These are phyloP conservation scores for Coniferiporia sulphurascens DNA, from an alignment of 1,284 basidiomycete species.

Conservation along the genomic window DNA sequence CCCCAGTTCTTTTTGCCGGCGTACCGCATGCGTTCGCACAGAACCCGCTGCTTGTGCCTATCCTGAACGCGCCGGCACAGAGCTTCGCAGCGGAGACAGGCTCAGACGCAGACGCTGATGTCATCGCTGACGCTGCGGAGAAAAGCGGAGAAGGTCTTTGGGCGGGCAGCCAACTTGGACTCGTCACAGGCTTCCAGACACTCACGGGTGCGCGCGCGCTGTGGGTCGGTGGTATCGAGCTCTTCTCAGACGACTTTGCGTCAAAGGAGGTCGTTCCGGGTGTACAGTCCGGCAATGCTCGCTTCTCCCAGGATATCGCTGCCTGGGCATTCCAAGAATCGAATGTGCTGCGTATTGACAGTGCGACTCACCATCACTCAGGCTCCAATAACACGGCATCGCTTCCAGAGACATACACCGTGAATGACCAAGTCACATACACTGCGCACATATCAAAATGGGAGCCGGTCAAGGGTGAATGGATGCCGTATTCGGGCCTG, in stretches of 20 bases:
- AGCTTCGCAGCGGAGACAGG: constrained; percentile 66
- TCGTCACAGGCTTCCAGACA: constrained; percentile 90
- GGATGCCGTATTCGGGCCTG: constrained; percentile 69
- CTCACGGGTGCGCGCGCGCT: constrained; percentile 71
- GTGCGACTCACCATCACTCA: constrained; percentile 67
- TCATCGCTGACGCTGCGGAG: constrained; percentile 58
- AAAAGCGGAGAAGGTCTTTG: constrained; percentile 72
- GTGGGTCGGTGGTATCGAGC: constrained; percentile 77
- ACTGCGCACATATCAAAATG: constrained; percentile 67
- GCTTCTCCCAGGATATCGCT: constrained; percentile 70
- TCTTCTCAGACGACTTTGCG: constrained; percentile 72
- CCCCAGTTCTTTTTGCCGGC: constrained; percentile 75
- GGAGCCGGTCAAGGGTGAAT: constrained; percentile 48
- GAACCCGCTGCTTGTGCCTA: constrained; percentile 81
- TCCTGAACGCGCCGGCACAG: constrained; percentile 74
- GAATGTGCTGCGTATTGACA: constrained; percentile 75
- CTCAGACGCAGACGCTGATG: constrained; percentile 51
- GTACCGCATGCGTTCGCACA: constrained; percentile 67
- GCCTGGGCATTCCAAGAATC: constrained; percentile 92
- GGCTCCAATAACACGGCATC: constrained; percentile 38
- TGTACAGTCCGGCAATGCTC: constrained; percentile 66
- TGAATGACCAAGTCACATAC: constrained; percentile 85
- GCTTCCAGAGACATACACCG: constrained; percentile 72
- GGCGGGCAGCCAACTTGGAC: constrained; percentile 68
- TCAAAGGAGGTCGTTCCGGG: constrained; percentile 53